A percentile compares a stretch with the other conserved stretches of the same genome.
These are phyloP conservation scores for Atkinsonella hypoxylon DNA, from an alignment of 2,329 filamentous ascomycete species.

Conservation along the genomic window DNA sequence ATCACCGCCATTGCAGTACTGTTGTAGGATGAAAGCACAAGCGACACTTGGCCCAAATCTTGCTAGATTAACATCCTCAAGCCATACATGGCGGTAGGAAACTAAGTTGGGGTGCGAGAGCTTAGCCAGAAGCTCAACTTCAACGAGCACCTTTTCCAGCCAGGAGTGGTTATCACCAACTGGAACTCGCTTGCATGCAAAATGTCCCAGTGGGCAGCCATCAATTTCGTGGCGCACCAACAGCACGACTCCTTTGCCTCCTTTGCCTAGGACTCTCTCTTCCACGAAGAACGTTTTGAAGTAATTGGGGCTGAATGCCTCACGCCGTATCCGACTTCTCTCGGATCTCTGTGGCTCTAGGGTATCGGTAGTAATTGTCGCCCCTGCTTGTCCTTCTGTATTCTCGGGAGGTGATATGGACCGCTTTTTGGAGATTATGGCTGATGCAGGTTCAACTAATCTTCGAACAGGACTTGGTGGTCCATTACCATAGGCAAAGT, in stretches of 20 bases:
- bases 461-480: slow-evolving; percentile 43
- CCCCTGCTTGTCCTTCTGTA: slow-evolving; percentile 13
- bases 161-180: slow-evolving; percentile 90
- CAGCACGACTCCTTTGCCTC: slow-evolving; percentile 88
- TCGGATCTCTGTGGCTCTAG: slow-evolving; percentile 33
- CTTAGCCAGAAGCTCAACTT: slow-evolving; percentile 85
- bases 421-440: slow-evolving; percentile 7
- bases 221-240: slow-evolving; percentile 91
- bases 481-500: slow-evolving; percentile 30
- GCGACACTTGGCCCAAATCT: slow-evolving; percentile 84
- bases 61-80: slow-evolving; percentile 76
- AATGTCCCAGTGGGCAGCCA: slow-evolving; percentile 75
- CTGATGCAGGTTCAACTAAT: slow-evolving; percentile 34
- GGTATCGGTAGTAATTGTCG: slow-evolving; percentile 43
- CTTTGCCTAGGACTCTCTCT: slow-evolving; percentile 72
- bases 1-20: slow-evolving; percentile 93
- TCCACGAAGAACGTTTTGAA: slow-evolving; percentile 90
- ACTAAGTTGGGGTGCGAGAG: slow-evolving; percentile 92
- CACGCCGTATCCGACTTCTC: slow-evolving; percentile 64
- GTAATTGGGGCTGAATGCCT: slow-evolving; percentile 85
- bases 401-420: slow-evolving; percentile 11
- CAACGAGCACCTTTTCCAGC: slow-evolving; percentile 86
- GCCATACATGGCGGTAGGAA: slow-evolving; percentile 93
- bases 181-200: slow-evolving; percentile 93
- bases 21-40: slow-evolving; percentile 92